Conservation (phyloP, 768 basidiomycete species). For the Trametopsis cervina region DNA sequence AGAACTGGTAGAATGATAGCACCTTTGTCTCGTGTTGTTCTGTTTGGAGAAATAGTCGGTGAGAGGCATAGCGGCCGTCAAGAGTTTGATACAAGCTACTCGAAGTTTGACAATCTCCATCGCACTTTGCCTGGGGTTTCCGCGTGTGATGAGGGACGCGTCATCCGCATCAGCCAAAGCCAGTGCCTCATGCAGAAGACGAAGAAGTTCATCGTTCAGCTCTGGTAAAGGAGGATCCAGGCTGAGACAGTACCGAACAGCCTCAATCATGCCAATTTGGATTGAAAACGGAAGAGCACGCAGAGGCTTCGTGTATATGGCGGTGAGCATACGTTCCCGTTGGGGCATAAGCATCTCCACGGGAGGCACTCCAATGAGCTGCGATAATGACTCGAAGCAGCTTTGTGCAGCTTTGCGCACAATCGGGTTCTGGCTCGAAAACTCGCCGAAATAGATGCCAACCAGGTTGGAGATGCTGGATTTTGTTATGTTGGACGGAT, state of each 20-base stretch:
- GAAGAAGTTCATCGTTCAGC: constrained; percentile 85
- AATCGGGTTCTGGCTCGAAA: constrained; percentile 78
- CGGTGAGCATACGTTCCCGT: constrained; percentile 79
- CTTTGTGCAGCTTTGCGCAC: constrained; percentile 81
- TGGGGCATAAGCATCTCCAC: constrained; percentile 78
- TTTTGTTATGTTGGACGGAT: constrained; percentile 15
- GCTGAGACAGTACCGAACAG: constrained; percentile 88
- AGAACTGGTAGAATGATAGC: background rate
- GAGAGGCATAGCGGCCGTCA: constrained; percentile 91
- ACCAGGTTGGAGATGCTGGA: constrained; percentile 50
- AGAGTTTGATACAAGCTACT: constrained; percentile 86
- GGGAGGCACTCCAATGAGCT: constrained; percentile 62
- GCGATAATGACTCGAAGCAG: constrained; percentile 72
- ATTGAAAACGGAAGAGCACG: constrained; percentile 90
- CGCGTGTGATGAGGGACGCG: constrained; percentile 65
- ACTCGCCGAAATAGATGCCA: constrained; percentile 82
- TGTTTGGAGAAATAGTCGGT: constrained; percentile 91
- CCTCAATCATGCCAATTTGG: constrained; percentile 98
- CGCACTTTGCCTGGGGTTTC: constrained; percentile 67
- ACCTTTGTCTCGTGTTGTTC: constrained; percentile 81
- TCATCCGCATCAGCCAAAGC: constrained; percentile 97
- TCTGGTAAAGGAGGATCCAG: constrained; percentile 87
- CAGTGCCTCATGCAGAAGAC: constrained; percentile 87
- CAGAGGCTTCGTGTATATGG: constrained; percentile 94
- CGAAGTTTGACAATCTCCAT: constrained; percentile 84